Base-by-base conservation (phyloP, 495 filamentous ascomycete species). In the Evansstolkia leycettana region DNA sequence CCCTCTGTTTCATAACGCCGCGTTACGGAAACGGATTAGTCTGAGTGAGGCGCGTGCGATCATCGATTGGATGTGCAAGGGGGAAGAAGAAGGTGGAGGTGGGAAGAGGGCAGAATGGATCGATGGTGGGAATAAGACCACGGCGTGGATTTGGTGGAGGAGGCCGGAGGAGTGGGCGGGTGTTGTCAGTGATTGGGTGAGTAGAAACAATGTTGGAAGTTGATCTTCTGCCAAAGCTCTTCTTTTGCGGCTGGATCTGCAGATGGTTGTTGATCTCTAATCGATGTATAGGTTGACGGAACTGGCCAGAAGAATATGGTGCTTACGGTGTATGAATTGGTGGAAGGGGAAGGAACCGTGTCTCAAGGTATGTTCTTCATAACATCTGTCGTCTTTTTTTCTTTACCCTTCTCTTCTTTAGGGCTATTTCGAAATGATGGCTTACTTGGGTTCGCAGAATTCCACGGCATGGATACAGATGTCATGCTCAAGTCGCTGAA, bases 401-500 rank as follows among this genome's bases (percentile, higher is more conserved):
- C 24, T 26, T n/a, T 7, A 26, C 24, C 24, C 24, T 29, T 15
- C 28, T 9, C 4, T 23, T 9, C 20, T 5, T 23, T 4, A 23
- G 9, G 20, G 5, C 20, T 5, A 23, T 23, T n/a, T n/a, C n/a
- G n/a, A n/a, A n/a, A 9, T 9, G 20, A 23, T 23, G 4, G 8
- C 17, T 31, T 14, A 31, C 29, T 23, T 41, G 23, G 17, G 38
- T 23, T 17, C 25, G 19, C 41, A 85, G 84, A 90, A 55, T 90
- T 93, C 51, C 78, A 86, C 61, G 84, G 83, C 11, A 84, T 98
- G 69, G 87, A 95, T 44, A 51, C 60, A 15, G 84, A 86, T 16
- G 47, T 92, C 23, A 70, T 96, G 52, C 68, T 78, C 38, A 84
- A 79, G 52, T 73, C 82, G n/a, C 60, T 98, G 12, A 65, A 67